These are phyloP conservation scores for Paraleonurus japonicus DNA, from an alignment of 257 asterid species.

Conservation along the genomic window DNA sequence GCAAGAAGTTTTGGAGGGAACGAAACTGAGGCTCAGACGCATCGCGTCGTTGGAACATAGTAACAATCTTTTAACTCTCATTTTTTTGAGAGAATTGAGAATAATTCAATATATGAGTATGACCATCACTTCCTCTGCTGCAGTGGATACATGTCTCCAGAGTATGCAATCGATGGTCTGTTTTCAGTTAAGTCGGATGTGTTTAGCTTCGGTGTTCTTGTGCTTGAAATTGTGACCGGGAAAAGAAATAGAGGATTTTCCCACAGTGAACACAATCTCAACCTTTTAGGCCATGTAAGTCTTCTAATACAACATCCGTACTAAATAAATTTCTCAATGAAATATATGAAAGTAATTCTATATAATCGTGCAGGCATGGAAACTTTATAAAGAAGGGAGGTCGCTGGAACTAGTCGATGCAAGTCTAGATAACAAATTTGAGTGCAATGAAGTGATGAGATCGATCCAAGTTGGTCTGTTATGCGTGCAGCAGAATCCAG, in stretches of 20 bases:
- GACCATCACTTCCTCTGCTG: not conserved
- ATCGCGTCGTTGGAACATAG: constrained; percentile 29
- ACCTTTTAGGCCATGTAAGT: constrained; percentile 33
- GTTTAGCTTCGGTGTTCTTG: constrained; percentile 26
- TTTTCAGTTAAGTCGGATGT: constrained; percentile 29
- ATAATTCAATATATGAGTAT: too few species aligned
- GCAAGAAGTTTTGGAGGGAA: constrained; percentile 31
- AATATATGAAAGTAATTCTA: not conserved
- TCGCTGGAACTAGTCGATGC: constrained; percentile 9
- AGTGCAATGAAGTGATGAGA: not conserved
- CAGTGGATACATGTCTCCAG: constrained; percentile 36
- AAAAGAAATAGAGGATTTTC: constrained; percentile 26
- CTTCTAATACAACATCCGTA: too few species aligned
- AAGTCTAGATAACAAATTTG: not conserved
- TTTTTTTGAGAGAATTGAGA: too few species aligned
- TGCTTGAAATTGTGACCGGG: constrained; percentile 25
- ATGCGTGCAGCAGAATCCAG: constrained; percentile 30
- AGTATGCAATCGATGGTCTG: constrained; percentile 27
- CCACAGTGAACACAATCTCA: constrained; percentile 14
- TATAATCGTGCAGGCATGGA: constrained; percentile 15
- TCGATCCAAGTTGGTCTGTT: constrained; percentile 18
- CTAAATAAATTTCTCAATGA: too few species aligned
- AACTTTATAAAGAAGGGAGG: constrained; percentile 24
- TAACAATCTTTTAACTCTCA: not conserved
- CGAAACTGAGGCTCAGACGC: constrained; percentile 22